A percentile compares a stretch with the other conserved stretches of the same genome.
Evolutionary conservation across 2,329 filamentous ascomycete genomes (phyloP).

Genomic region (Bipolaris sorokiniana): DNA sequence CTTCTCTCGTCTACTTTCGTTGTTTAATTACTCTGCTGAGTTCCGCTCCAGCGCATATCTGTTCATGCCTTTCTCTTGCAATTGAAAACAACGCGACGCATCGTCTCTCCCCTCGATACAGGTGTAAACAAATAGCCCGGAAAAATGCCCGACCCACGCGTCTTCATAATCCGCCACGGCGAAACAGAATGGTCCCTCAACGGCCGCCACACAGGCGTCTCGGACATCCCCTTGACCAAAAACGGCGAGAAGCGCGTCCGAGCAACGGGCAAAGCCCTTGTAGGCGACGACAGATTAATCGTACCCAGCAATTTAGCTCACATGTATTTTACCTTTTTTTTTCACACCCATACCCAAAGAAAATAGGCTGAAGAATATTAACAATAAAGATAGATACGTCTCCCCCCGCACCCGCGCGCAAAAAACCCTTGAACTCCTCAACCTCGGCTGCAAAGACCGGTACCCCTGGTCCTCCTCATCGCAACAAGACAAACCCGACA

Average conservation of each 20-base stretch:
- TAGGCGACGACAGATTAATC: constrained; percentile 84
- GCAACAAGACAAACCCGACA: constrained; percentile 15
- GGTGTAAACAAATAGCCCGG: not conserved
- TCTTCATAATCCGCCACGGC: constrained; percentile 74
- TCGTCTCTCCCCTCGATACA: not conserved
- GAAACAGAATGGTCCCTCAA: constrained; percentile 95
- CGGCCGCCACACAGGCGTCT: constrained; percentile 76
- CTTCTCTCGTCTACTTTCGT: not conserved
- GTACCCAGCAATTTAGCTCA: constrained; percentile 81
- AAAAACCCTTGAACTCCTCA: constrained; percentile 85
- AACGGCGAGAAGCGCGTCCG: constrained; percentile 67
- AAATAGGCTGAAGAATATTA: too few relatives aligned
- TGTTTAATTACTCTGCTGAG: not conserved
- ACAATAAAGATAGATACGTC: too few relatives aligned
- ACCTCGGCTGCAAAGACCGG: constrained; percentile 70
- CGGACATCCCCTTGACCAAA: constrained; percentile 84
- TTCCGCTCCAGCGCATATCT: not conserved
- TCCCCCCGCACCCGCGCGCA: constrained; percentile 85
- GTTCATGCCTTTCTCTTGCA: not conserved
- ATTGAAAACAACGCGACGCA: not conserved
- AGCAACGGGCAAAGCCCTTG: constrained; percentile 78
- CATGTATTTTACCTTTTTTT: constrained; percentile 62
- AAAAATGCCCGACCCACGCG: constrained; percentile 54
- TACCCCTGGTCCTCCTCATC: constrained; percentile 68
- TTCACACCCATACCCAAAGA: not conserved